Base-by-base conservation (phyloP, 164 flowering plant genomes). In the Stephania cephalantha region DNA sequence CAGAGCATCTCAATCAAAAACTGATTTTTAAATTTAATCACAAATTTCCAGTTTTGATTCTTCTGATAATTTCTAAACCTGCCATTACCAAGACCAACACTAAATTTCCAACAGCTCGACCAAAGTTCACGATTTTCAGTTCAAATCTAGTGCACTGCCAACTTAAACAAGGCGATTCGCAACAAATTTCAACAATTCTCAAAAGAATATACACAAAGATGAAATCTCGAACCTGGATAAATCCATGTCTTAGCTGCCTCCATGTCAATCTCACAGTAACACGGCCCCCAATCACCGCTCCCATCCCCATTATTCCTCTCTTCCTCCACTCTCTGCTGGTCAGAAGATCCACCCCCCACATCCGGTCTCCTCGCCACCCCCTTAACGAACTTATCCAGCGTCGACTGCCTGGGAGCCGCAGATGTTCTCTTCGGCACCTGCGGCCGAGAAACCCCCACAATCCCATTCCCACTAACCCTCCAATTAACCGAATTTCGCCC, bases 201-300 rank as follows among this genome's bases (percentile, higher is more conserved):
- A 7, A 71, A 48, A 48, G 12, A 35, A 9, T 5, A 77, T 1
- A 35, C 42, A 35, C 17, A 15, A 73, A 30, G 68, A 68, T 25
- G 17, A 45, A 58, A 58, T 58, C 20, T 58, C 17, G 64, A 69
- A 95, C 98, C 97, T 83, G 98, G 98, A 75, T 95, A 95, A 66
- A 91, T 87, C 97, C 98, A 95, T 31, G 95, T 90, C 75, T 91
- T 89, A 50, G 97, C 97, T 18, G 97, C 92, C 78, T 91, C 90
- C 7, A 85, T 74, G 82, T 95, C 97, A 82, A 93, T 84, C 9
- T 74, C 75, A 35, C 85, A 73, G 74, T 50, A 75, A 58, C 83
- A 55, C 9, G 3, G 70, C 65, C 63, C n/a, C 1, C 77, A 86
- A n/a, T 70, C 81, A 7, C 55, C 79, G 20, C 9, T 70, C 22